Percentiles rank a stretch among this genome's conserved stretches.
These are phyloP conservation scores for Pestalotiopsis sp. DNA, from an alignment of 2,329 filamentous ascomycete genomes.

Conservation along the genomic window DNA sequence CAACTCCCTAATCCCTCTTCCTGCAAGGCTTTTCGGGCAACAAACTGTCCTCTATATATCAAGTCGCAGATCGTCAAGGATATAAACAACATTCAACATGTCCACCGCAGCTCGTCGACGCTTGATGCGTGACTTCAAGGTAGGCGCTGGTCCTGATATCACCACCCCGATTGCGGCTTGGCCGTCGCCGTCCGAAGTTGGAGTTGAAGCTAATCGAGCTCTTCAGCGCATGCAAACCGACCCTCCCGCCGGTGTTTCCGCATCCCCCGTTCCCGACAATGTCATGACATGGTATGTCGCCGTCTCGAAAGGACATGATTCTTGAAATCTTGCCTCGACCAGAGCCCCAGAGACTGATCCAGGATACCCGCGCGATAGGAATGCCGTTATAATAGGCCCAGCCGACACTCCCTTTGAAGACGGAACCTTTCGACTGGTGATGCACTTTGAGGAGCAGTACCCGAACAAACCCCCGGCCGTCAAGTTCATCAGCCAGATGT, in stretches of 20 bases:
- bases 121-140: conserved; percentile 81
- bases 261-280: conserved; percentile 93
- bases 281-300: conserved; percentile 84
- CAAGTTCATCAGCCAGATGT: conserved; percentile 99
- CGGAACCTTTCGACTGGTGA: conserved; percentile 94
- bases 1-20: not conserved
- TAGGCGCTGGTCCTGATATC: conserved; percentile 40
- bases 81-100: conserved; percentile 45
- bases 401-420: conserved; percentile 18
- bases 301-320: not conserved
- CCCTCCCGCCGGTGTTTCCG: conserved; percentile 93
- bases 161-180: not conserved
- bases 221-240: conserved; percentile 96
- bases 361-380: conserved; percentile 7
- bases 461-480: conserved; percentile 97
- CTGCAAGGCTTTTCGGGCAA: not conserved
- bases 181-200: not conserved
- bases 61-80: too few species aligned
- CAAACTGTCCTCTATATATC: not conserved
- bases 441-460: conserved; percentile 99
- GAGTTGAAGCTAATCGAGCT: not conserved
- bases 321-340: not conserved
- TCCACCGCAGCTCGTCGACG: conserved; percentile 75
- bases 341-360: not conserved
- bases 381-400: conserved; percentile 20